Evolutionary conservation across 2,329 filamentous ascomycete genomes (phyloP), one percentile per base, ranked within the genome.

Genomic region (Zopfia rhizophila): DNA sequence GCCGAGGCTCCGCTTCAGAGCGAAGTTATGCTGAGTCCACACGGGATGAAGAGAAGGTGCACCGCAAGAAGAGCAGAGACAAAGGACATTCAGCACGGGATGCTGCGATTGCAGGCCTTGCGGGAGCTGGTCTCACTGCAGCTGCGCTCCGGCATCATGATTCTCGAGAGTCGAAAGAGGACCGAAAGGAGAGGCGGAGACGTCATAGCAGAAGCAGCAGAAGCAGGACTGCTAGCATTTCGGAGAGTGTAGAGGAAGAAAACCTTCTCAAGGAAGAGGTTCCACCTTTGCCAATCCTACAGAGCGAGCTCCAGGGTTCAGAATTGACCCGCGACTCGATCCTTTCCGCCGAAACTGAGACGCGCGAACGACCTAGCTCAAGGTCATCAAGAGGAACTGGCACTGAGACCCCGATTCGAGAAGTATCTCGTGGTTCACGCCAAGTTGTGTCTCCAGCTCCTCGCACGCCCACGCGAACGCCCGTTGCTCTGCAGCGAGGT

Each of bases 251-350:
- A 3, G 82, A 83, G 41, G 75, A 81, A 25, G 66, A 75, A 13
- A 78, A 78, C 29, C 38, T 35, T 25, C 47, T 51, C 18, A 61
- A 80, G 82, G 48, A 77, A 70, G 55, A 85, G 36, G 82, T 89
- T 11, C 88, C 91, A 5, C 90, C 90, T 5, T 91, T 97, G 87
- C 93, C 93, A 3, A 63, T 69, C 32, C 80, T 96, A 52, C 87
- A 89, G 71, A 96, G 92, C 71, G 90, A 91, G 44, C 83, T 96
- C 45, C 88, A 90, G 55, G 84, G 89, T 29, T 96, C 93, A 0
- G 92, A 97, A 38, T 73, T 97, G 43, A 97, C 93, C 0, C 82
- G 93, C 58, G 88, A 88, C 12, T 97, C 93, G 0, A 90, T 97
- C 41, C 74, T 94, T 13, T 94, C 92, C 4, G 89, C 90, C 21